phyloP scores from a whole-genome alignment of 768 basidiomycete species.

The Lactifluus piperatus region DNA sequence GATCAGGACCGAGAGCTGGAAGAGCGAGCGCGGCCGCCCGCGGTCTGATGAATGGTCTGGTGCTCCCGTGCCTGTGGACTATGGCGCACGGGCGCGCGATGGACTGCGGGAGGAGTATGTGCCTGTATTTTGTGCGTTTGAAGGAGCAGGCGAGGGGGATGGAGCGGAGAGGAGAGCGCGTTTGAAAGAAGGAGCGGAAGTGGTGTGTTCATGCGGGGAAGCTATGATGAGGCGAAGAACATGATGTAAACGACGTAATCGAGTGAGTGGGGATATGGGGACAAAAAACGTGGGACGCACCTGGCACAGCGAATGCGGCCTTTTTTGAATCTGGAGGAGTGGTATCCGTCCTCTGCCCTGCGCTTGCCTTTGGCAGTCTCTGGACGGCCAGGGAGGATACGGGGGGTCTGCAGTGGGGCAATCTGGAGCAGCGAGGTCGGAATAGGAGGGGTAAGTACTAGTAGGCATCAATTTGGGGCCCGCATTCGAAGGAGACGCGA shows the following conservation, averaged over 20 bases:
- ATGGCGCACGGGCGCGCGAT: constrained; percentile 21
- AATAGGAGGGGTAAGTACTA: no score
- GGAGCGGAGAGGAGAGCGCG: constrained; percentile 49
- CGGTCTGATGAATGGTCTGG: constrained; percentile 7
- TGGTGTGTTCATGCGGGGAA: constrained; percentile 25
- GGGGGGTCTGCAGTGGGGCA: constrained; percentile 16
- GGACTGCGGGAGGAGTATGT: constrained; percentile 34
- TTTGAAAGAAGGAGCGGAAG: constrained; percentile 66
- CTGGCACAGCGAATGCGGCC: constrained; percentile 53
- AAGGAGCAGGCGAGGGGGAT: constrained; percentile 29
- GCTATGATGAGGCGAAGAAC: constrained; percentile 13
- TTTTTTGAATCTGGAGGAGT: constrained; percentile 58
- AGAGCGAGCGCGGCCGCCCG: constrained; percentile 32
- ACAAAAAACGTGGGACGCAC: constrained; percentile 33
- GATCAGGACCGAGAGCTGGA: constrained; percentile 69
- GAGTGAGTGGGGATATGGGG: background rate
- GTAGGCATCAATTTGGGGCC: background rate
- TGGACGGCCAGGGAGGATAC: constrained; percentile 19
- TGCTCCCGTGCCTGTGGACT: constrained; percentile 9
- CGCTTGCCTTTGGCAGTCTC: constrained; percentile 49
- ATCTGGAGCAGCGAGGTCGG: constrained; percentile 25
- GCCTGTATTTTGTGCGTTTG: constrained; percentile 38
- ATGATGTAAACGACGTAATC: constrained; percentile 19
- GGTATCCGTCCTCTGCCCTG: constrained; percentile 63
- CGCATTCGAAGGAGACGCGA: constrained; percentile 14